Evolutionary conservation across 495 filamentous ascomycete species (phyloP).

Genomic region (Aspergillus sparsus): DNA sequence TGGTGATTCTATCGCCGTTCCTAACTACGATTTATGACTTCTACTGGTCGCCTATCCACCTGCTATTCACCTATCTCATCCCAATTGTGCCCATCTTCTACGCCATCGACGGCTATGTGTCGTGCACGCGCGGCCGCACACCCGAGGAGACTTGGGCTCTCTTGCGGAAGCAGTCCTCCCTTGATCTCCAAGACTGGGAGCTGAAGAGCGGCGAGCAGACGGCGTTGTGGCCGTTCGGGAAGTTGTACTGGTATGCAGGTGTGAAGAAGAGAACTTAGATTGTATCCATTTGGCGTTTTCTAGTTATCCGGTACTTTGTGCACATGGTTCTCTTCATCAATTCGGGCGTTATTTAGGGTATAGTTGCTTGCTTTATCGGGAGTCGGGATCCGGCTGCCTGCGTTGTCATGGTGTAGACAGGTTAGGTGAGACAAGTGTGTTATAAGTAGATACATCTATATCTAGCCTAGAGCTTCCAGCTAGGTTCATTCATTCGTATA

Average conservation of each 20-base stretch:
- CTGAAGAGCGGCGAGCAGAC: conserved; percentile 3
- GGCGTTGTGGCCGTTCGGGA: not conserved
- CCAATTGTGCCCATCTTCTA: not conserved
- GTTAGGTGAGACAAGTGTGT: too few species aligned
- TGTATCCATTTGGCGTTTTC: too few species aligned
- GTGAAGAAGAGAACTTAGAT: not conserved
- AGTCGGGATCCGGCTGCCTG: too few species aligned
- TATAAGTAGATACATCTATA: too few species aligned
- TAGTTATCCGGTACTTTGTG: too few species aligned
- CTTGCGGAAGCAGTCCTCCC: not conserved
- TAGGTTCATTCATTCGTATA: too few species aligned
- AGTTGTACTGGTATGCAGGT: not conserved
- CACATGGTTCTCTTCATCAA: too few species aligned
- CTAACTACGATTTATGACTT: not conserved
- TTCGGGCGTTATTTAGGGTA: too few species aligned
- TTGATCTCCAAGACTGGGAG: not conserved
- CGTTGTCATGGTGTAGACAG: too few species aligned
- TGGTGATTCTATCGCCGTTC: conserved; percentile 2
- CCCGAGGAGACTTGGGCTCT: not conserved
- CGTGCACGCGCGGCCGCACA: not conserved
- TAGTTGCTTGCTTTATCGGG: too few species aligned
- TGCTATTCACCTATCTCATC: not conserved
- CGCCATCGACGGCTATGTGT: not conserved
- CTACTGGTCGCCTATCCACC: conserved; percentile 1
- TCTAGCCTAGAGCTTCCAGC: too few species aligned